A percentile compares a stretch with the other conserved stretches of the same genome.
Evolutionary conservation across 2,329 filamentous ascomycete genomes (phyloP).

Genomic region (Arthrobotrys sphaeroides): DNA sequence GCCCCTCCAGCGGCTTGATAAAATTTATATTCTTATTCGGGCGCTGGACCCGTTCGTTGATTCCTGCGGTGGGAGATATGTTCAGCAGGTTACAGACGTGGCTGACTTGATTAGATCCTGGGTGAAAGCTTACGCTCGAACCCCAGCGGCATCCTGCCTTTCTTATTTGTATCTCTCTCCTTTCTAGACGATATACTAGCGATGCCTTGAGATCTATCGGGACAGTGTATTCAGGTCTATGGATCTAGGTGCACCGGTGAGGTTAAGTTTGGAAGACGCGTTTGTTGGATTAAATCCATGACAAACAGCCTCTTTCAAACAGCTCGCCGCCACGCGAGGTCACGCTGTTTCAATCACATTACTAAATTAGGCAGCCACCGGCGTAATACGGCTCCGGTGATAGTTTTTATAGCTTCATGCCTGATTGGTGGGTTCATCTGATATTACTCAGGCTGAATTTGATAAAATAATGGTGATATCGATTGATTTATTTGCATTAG

Average conservation of each 20-base stretch:
- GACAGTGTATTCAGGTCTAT: too few relatives aligned
- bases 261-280: slow-evolving; percentile 15
- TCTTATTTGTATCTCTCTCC: neutral
- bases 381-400: slow-evolving; percentile 9
- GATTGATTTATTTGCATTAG: too few relatives aligned
- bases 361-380: slow-evolving; percentile 29
- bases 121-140: slow-evolving; percentile 54
- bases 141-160: slow-evolving; percentile 56
- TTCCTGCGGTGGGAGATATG: slow-evolving; percentile 6
- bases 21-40: slow-evolving; percentile 84
- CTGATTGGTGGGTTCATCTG: neutral
- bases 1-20: slow-evolving; percentile 78
- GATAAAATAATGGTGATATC: too few relatives aligned
- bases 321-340: slow-evolving; percentile 11
- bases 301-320: slow-evolving; percentile 26
- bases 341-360: slow-evolving; percentile 2
- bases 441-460: too few relatives aligned
- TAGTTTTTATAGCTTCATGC: neutral
- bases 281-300: slow-evolving; percentile 4
- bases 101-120: neutral
- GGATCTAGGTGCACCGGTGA: too few relatives aligned
- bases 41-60: slow-evolving; percentile 78
- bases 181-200: too few relatives aligned
- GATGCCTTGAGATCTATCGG: neutral
- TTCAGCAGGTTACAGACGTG: neutral